Percentiles rank a stretch among this genome's conserved stretches.
phyloP scores from a whole-genome alignment of 108 stramenopile genomes.

The Cyclotella sp. region DNA sequence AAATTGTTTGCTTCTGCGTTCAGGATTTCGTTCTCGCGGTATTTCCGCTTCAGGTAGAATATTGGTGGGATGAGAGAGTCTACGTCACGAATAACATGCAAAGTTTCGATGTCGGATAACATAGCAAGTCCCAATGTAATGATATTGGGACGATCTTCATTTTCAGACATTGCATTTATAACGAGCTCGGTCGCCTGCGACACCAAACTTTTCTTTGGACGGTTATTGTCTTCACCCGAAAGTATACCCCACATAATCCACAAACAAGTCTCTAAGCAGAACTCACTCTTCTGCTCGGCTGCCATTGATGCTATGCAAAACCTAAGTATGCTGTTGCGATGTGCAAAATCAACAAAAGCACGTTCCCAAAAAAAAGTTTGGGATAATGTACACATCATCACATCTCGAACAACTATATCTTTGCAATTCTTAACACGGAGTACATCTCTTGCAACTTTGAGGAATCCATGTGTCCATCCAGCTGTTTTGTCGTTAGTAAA shows the following conservation, averaged over 20 bases:
- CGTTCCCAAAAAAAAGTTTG: slow-evolving; percentile 7
- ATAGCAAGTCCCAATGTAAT: slow-evolving; percentile 10
- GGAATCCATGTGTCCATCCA: background rate
- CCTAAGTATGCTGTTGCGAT: slow-evolving; percentile 11
- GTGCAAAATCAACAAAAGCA: background rate
- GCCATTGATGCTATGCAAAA: background rate
- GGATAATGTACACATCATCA: slow-evolving; percentile 25
- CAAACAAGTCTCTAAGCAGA: slow-evolving; percentile 12
- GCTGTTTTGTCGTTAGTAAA: background rate
- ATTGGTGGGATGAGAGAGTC: background rate
- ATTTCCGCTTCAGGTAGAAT: background rate
- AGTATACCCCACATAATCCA: slow-evolving; percentile 20
- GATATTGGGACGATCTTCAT: background rate
- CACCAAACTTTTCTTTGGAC: background rate
- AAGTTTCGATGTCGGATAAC: background rate
- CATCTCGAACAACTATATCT: background rate
- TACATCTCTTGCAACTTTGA: background rate
- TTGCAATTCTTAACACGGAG: background rate
- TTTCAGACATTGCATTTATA: background rate
- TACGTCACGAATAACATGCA: background rate
- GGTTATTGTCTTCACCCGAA: background rate
- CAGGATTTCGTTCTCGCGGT: background rate
- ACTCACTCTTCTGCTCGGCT: background rate
- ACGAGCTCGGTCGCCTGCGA: background rate
- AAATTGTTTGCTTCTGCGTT: slow-evolving; percentile 8